Evolutionary conservation across 495 filamentous ascomycete genomes (phyloP).

Genomic region (Talaromyces adpressus): DNA sequence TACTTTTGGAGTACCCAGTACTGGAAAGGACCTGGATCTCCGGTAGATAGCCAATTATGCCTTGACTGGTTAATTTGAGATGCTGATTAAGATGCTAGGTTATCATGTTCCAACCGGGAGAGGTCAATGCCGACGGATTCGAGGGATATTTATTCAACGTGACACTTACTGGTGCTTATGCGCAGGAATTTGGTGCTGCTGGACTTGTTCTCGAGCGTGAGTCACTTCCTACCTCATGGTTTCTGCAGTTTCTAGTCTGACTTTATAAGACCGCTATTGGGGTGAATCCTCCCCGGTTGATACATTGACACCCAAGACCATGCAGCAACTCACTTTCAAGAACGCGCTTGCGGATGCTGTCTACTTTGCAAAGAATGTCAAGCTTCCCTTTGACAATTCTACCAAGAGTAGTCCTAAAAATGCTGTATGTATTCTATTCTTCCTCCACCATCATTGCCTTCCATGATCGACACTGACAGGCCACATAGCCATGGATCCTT

Average conservation of each 20-base stretch:
- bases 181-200: conserved; percentile 48
- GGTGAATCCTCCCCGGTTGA: conserved; percentile 54
- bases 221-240: conserved; percentile 10
- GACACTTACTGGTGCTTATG: conserved; percentile 43
- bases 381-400: conserved; percentile 49
- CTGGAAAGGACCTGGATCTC: conserved; percentile 49
- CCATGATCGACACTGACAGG: neutral
- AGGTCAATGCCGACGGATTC: conserved; percentile 44
- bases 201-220: conserved; percentile 51
- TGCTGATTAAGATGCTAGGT: conserved; percentile 23
- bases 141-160: conserved; percentile 42
- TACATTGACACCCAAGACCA: conserved; percentile 44
- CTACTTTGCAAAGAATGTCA: conserved; percentile 54
- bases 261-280: conserved; percentile 49
- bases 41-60: conserved; percentile 22
- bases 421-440: conserved; percentile 26
- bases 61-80: neutral
- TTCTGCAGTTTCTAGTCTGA: neutral
- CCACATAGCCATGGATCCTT: conserved; percentile 49
- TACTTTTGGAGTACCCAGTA: conserved; percentile 44
- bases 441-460: neutral
- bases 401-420: conserved; percentile 44
- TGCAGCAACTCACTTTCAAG: conserved; percentile 56
- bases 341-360: conserved; percentile 55
- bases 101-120: conserved; percentile 53